Base-by-base conservation (phyloP, 2,329 filamentous ascomycete genomes). In the Lasiodiplodia citricola region DNA sequence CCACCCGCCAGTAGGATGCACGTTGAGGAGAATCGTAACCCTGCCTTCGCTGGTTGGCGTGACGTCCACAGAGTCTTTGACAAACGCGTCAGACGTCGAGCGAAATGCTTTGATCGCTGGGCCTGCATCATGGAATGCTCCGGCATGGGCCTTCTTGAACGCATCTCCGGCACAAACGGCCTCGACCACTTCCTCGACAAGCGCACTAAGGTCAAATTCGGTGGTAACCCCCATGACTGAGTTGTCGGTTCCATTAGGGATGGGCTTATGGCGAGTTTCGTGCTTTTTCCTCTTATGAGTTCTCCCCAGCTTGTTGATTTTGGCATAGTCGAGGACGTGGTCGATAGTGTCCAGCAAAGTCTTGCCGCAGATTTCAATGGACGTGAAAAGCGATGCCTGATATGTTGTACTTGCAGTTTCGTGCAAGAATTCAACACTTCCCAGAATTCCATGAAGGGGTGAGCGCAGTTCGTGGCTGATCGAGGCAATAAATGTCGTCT, bases 321-420 rank as follows among this genome's bases (percentile, higher is more conserved):
- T 80, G 2, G 75, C 74, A 63, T 78, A 78, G 60, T 80, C 77
- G 4, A 80, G 71, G 25, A 67, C 64, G 41, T 67, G 63, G 44
- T 69, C 79, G 54, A 84, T 78, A 0, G 80, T 82, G 57, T 83
- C 81, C 1, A 83, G 72, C 0, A 84, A 72, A 0, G 81, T 83
- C 2, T 77, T 75, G 1, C 79, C 81, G 69, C 81, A 84, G 10
- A 74, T 78, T 38, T 78, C 75, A 21, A 83, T 77, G 0, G 80
- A 66, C 5, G 60, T 66, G 31, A 66, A 58, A 23, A 69, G 54
- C 18, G 60, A 58, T 10, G 67, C 51, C 44, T 66, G 67, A 10
- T 69, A 66, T 6, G 60, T 25, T 10, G 60, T 66, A 10, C 37
- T 44, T 6, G 60, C 60, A 4, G 72, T 74, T 21, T 74, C 73